Evolutionary conservation across 2,329 filamentous ascomycete species (phyloP).

Genomic region (Aaosphaeria pasadenensis): DNA sequence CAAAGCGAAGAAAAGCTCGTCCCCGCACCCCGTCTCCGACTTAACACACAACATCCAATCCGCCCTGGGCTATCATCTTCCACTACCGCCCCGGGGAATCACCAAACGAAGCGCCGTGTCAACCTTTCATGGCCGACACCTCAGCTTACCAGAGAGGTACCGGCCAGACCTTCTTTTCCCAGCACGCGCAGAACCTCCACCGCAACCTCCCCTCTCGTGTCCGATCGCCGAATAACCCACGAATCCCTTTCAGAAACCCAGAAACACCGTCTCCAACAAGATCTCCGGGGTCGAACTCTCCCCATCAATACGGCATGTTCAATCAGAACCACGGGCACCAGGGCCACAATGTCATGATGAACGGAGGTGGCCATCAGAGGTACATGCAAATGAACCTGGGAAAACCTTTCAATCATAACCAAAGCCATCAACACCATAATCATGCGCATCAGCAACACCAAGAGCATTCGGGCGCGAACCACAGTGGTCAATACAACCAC

Average conservation of each 20-base stretch:
- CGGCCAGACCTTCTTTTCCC: constrained; percentile 58
- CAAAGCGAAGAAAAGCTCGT: constrained; percentile 48
- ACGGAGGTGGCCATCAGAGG: constrained; percentile 60
- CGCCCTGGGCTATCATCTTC: constrained; percentile 20
- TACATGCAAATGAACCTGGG: constrained; percentile 60
- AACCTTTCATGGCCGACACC: constrained; percentile 65
- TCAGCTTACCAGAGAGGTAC: constrained; percentile 62
- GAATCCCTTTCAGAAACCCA: constrained; percentile 41
- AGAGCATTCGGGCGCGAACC: constrained; percentile 49
- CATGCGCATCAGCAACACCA: constrained; percentile 61
- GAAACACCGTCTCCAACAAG: constrained; percentile 58
- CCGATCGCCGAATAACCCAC: constrained; percentile 45
- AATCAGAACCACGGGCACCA: constrained; percentile 64
- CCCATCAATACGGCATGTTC: constrained; percentile 64
- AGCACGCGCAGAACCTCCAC: constrained; percentile 48
- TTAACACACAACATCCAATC: constrained; percentile 28
- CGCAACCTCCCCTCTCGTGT: constrained; percentile 46
- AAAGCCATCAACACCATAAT: constrained; percentile 48
- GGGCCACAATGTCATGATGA: constrained; percentile 73
- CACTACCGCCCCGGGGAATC: constrained; percentile 28
- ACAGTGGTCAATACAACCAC: constrained; percentile 59
- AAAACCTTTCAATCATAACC: constrained; percentile 64
- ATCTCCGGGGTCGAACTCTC: constrained; percentile 53
- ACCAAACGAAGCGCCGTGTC: constrained; percentile 17
- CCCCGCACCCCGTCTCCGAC: constrained; percentile 43